These are phyloP conservation scores for Orbilia javanica DNA, from an alignment of 2,329 filamentous ascomycete genomes.

Conservation along the genomic window DNA sequence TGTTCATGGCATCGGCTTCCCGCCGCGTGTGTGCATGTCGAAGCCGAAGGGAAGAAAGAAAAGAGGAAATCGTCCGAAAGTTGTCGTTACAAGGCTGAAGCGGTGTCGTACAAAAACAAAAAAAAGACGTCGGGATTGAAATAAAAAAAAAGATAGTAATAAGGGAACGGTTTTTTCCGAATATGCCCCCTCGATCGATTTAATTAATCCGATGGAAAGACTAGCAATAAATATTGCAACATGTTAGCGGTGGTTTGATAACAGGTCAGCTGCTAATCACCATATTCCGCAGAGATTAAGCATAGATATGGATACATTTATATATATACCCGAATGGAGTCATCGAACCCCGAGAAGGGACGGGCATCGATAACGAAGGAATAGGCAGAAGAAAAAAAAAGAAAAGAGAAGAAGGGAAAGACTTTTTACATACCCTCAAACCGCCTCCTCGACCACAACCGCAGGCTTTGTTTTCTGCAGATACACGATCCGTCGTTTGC, in stretches of 20 bases:
- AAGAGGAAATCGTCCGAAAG: no score
- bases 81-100: no score
- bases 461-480: background rate
- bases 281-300: background rate
- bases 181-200: background rate
- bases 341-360: background rate
- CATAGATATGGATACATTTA: no score
- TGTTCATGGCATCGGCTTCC: no score
- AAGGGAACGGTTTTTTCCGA: no score
- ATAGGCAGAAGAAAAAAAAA: background rate
- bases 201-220: no score
- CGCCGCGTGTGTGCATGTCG: no score
- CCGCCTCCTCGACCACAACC: conserved; percentile 29
- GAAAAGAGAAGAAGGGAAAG: background rate
- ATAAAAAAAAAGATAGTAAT: background rate
- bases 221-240: no score
- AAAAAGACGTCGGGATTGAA: background rate
- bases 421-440: background rate
- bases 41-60: no score
- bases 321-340: background rate
- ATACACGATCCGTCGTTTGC: background rate
- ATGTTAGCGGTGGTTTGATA: no score
- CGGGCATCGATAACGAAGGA: background rate
- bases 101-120: background rate
- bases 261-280: conserved; percentile 42